Base-by-base conservation (phyloP, 345 rosid genomes). In the Erucastrum elatum region DNA sequence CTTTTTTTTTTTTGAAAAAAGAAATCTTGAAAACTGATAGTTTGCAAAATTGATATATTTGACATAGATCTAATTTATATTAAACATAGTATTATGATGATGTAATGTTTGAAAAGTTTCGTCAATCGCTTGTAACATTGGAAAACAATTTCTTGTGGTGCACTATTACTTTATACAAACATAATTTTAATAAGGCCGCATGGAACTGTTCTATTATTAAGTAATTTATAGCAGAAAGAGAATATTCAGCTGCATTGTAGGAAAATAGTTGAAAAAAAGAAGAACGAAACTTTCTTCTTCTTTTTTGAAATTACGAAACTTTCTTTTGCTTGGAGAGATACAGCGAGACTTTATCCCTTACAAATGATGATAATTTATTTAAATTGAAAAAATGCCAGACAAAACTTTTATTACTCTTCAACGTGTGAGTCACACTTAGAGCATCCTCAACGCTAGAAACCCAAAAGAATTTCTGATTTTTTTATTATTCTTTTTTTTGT, bases 321-420 rank as follows among this genome's bases (percentile, higher is more conserved):
- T 39, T 39, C 46, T 44, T 46, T 73, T 46, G 77, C 77, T 69
- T 73, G 69, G n/a, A 35, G 69, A 61, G 10, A 62, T 44, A 61
- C 9, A 12, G 26, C n/a, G 41, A 3, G 56, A 62, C 17, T 61
- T 60, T 72, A n/a, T 72, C 29, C 49, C 30, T 70, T 53, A 3
- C 16, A n/a, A n/a, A n/a, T 58, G 9, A 71, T 71, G 55, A 58
- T 55, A 35, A 58, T 2, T 25, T 21, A 12, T 16, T 51, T 8
- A 9, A 49, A 30, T 21, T 58, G 29, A 8, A 34, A 33, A 55
- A n/a, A 31, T 55, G 17, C 11, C 3, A 4, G 9, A 55, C 33
- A 16, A 70, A 30, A n/a, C n/a, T 6, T 17, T 3, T 17, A 33
- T 15, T 13, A 44, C 2, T 11, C 34, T 46, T 27, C 35, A 41